Conservation (phyloP, 768 basidiomycete species). For the Termitomyces sp. region DNA sequence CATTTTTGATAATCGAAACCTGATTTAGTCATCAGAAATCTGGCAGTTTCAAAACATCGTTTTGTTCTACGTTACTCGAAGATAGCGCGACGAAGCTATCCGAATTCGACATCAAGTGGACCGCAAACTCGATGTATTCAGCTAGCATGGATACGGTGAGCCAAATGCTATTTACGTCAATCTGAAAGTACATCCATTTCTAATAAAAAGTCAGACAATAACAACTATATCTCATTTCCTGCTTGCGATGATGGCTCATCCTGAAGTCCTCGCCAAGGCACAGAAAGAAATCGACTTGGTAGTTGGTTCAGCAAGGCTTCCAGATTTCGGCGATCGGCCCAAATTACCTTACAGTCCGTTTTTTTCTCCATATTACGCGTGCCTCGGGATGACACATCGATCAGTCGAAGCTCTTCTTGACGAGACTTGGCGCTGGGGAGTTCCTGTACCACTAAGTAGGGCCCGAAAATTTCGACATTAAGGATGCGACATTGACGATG, state of each 20-base stretch:
- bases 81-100: conserved; percentile 33
- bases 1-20: not conserved
- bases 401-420: conserved; percentile 47
- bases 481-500: not conserved
- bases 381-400: not conserved
- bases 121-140: conserved; percentile 79
- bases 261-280: conserved; percentile 49
- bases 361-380: not conserved
- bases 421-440: conserved; percentile 53
- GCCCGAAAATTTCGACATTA: not conserved
- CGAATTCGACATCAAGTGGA: conserved; percentile 73
- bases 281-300: conserved; percentile 64
- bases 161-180: not conserved
- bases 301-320: conserved; percentile 51
- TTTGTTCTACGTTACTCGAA: conserved; percentile 52
- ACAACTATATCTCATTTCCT: conserved; percentile 56
- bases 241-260: conserved; percentile 61
- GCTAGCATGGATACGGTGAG: conserved; percentile 63
- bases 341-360: conserved; percentile 48
- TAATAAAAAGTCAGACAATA: conserved; percentile 38
- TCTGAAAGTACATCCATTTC: not conserved
- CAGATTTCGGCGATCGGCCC: conserved; percentile 50
- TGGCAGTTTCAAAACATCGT: conserved; percentile 31
- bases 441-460: conserved; percentile 54
- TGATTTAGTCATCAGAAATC: conserved; percentile 28